Evolutionary conservation across 306 rosid species (phyloP).

Genomic region (Delonix regia): DNA sequence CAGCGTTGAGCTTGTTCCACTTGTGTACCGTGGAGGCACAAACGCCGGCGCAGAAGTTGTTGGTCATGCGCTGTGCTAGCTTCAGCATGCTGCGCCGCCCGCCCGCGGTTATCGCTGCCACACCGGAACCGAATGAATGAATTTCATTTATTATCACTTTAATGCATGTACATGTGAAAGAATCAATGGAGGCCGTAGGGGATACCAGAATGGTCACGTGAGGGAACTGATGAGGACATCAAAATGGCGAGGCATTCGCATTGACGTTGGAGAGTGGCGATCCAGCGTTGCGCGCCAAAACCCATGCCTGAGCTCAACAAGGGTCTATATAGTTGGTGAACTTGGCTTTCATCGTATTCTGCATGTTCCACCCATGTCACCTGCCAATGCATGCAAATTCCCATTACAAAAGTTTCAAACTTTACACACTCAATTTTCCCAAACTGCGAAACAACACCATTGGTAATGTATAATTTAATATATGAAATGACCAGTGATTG

Average conservation of each 20-base stretch:
- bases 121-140: neutral
- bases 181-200: neutral
- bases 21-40: constrained; percentile 91
- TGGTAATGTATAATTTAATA: too few species aligned
- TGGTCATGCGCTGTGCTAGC: constrained; percentile 92
- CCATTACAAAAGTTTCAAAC: neutral
- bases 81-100: constrained; percentile 94
- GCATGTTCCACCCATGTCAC: constrained; percentile 99
- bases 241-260: constrained; percentile 86
- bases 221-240: constrained; percentile 66
- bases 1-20: constrained; percentile 85
- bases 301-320: constrained; percentile 86
- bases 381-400: constrained; percentile 41
- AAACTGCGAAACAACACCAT: neutral
- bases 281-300: constrained; percentile 89
- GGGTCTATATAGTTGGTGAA: constrained; percentile 77
- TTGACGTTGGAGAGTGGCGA: constrained; percentile 88
- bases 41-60: constrained; percentile 93
- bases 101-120: constrained; percentile 56
- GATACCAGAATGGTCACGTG: constrained; percentile 74
- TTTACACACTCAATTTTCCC: neutral
- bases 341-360: constrained; percentile 82
- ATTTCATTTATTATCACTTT: neutral
- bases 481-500: too few species aligned
- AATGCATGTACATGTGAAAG: neutral